Evolutionary conservation across 768 basidiomycete species (phyloP), one percentile per base, ranked within the genome.

Genomic region (Polyporus arcularius): DNA sequence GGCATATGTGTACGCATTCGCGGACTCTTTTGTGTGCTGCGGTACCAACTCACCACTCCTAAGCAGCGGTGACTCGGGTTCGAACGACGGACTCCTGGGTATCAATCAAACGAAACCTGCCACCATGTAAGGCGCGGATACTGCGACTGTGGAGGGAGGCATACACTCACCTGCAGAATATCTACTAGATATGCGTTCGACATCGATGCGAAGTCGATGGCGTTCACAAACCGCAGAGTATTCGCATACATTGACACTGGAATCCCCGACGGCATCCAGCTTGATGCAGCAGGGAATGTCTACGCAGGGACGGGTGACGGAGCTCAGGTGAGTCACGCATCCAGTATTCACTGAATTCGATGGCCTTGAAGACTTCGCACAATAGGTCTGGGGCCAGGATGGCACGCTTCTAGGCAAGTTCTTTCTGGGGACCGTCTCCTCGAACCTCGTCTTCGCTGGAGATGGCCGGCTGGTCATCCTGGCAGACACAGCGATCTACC

Each of bases 221-320:
- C 77, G 4, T 86, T 90, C 68, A 69, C 50, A 47, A 85, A 89
- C 67, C 80, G 87, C 26, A 81, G 88, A 4, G 79, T 89, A 15
- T 87, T 91, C 63, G 87, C 88, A 0, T 89, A 84, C 62, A 67
- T 75, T 7, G 89, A 90, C 60, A 77, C 86, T 18, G 89, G 88
- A 1, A 73, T 85, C 38, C 82, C 88, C 6, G 88, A 90, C 60
- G 89, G 89, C 11, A 71, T 90, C 10, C 84, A 87, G 66, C 76
- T 87, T 1, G 90, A 92, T 65, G 74, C 74, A 4, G 70, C 78
- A 0, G 87, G 87, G 0, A 90, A 90, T 62, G 81, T 91, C 0
- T 91, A 84, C 67, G 76, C 85, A 0, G 86, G 85, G 1, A 83
- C 82, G 57, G 87, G 83, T 16, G 89, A 90, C 57, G 89, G 88